These are phyloP conservation scores for Rhizopus sp. DNA, from an alignment of 371 early-diverging fungal genomes.

Conservation along the genomic window DNA sequence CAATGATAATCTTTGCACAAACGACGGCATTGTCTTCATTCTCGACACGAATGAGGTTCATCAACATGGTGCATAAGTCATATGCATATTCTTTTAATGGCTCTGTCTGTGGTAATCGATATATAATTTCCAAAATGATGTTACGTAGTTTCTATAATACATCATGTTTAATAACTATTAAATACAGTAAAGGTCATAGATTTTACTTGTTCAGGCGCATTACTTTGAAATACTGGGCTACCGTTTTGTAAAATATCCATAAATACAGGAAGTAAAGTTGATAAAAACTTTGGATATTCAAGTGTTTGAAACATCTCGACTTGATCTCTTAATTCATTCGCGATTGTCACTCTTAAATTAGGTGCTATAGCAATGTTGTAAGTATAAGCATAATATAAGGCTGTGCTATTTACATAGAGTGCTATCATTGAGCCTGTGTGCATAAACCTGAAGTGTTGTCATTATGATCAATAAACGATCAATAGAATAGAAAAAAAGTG, in stretches of 20 bases:
- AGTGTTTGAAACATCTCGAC: slow-evolving; percentile 86
- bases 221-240: slow-evolving; percentile 79
- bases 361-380: slow-evolving; percentile 27
- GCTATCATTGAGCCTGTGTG: slow-evolving; percentile 67
- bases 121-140: slow-evolving; percentile 89
- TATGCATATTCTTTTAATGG: slow-evolving; percentile 65
- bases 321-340: slow-evolving; percentile 89
- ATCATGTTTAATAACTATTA: neutral
- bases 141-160: slow-evolving; percentile 84
- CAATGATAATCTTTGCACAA: slow-evolving; percentile 91
- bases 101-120: slow-evolving; percentile 89
- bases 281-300: slow-evolving; percentile 81
- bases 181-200: neutral
- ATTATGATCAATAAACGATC: slow-evolving; percentile 18
- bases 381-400: neutral
- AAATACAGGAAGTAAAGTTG: slow-evolving; percentile 83
- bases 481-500: neutral
- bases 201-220: slow-evolving; percentile 82
- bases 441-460: slow-evolving; percentile 69
- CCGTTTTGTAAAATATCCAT: slow-evolving; percentile 74
- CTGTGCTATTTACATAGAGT: slow-evolving; percentile 43
- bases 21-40: slow-evolving; percentile 97
- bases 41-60: slow-evolving; percentile 83
- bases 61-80: slow-evolving; percentile 64
- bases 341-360: slow-evolving; percentile 79